Conservation (phyloP, 192 early-diverging fungal species). For the Rhizophlyctis rosea region DNA sequence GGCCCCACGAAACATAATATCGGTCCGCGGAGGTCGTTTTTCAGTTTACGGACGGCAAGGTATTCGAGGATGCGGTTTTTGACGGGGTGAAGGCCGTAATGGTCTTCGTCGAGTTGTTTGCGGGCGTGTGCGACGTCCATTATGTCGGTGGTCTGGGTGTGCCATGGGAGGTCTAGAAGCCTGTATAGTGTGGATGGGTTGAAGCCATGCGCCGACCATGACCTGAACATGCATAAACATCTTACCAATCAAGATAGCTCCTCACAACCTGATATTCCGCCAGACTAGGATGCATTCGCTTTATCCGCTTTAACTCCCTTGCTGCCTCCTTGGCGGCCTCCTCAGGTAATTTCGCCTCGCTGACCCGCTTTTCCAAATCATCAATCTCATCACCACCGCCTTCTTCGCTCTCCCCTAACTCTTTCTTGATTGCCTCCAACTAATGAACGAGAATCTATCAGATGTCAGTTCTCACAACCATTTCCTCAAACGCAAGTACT, state of each 20-base stretch:
- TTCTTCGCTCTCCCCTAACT: constrained; percentile 67
- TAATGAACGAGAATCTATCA: constrained; percentile 11
- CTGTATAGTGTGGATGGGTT: too few relatives aligned
- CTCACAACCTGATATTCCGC: constrained; percentile 75
- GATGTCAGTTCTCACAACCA: background rate
- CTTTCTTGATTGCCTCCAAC: constrained; percentile 77
- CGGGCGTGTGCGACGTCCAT: constrained; percentile 67
- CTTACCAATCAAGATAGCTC: constrained; percentile 75
- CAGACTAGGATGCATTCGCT: constrained; percentile 66
- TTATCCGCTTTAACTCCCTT: constrained; percentile 66
- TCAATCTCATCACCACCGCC: constrained; percentile 66
- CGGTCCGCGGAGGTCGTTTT: constrained; percentile 70
- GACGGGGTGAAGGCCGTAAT: constrained; percentile 77
- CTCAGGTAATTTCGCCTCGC: constrained; percentile 58
- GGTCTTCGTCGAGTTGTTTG: constrained; percentile 71
- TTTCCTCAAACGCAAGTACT: background rate
- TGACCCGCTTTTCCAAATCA: constrained; percentile 52
- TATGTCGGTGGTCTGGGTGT: constrained; percentile 50
- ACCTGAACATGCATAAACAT: too few relatives aligned
- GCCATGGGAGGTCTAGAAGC: constrained; percentile 85
- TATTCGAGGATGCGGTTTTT: constrained; percentile 82
- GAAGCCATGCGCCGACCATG: too few relatives aligned
- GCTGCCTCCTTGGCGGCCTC: constrained; percentile 55
- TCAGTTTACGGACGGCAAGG: constrained; percentile 74
- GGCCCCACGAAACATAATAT: constrained; percentile 63